Conservation (phyloP, 1,284 basidiomycete genomes). For the Cryptococcus sp. region DNA sequence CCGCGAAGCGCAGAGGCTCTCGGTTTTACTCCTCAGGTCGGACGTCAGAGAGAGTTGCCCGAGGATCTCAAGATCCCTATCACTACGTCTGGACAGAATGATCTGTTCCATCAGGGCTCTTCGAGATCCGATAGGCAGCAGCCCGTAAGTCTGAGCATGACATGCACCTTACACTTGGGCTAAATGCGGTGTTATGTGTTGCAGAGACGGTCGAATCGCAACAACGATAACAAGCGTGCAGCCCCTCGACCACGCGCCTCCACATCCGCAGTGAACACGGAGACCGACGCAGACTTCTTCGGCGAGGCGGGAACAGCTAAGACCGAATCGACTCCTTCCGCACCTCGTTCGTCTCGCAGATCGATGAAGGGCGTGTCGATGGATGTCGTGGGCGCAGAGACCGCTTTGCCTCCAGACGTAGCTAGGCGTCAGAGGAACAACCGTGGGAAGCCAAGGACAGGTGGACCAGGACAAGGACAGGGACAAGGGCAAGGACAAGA, state of each 20-base stretch:
- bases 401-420: slow-evolving; percentile 18
- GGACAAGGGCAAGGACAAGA: background rate
- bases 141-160: too few species aligned
- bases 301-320: slow-evolving; percentile 2
- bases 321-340: background rate
- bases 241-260: background rate
- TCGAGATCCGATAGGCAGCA: background rate
- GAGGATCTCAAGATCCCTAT: slow-evolving; percentile 18
- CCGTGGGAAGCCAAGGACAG: background rate
- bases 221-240: too few species aligned
- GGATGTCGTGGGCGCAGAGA: slow-evolving; percentile 10
- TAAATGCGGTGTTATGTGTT: too few species aligned
- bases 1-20: slow-evolving; percentile 15
- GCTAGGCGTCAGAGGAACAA: slow-evolving; percentile 7
- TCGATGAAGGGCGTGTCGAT: slow-evolving; percentile 10
- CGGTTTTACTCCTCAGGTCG: slow-evolving; percentile 13
- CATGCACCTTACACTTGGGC: too few species aligned
- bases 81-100: slow-evolving; percentile 5
- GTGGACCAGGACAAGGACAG: background rate
- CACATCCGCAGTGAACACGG: background rate
- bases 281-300: slow-evolving; percentile 19
- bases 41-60: slow-evolving; percentile 14
- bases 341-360: slow-evolving; percentile 10
- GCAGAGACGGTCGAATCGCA: too few species aligned
- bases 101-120: background rate